Evolutionary conservation across 495 filamentous ascomycete species (phyloP), one percentile per base, ranked within the genome.

Genomic region (Neurospora sp.): DNA sequence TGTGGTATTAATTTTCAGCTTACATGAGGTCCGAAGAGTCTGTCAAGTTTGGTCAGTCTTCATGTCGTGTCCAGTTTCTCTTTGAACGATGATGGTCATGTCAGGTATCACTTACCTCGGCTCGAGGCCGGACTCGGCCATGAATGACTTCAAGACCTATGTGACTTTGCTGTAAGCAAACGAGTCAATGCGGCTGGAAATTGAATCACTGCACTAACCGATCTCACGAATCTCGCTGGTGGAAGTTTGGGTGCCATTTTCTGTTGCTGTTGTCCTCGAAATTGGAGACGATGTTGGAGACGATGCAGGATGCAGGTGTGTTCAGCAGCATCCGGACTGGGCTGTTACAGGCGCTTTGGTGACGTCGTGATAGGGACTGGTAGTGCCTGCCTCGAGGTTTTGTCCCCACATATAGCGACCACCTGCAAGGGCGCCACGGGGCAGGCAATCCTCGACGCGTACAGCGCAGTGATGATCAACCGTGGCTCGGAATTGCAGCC

Each of bases 131-230:
- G 93, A 96, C 74, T 90, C 91, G 76, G 86, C 88, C 82, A 91
- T 88, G 80, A 96, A 95, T n/a, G 91, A 91, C 80, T 91, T 90
- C 85, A 91, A 86, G 35, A 94, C 92, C 92, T 94, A 74, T 12
- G 71, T 68, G 72, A 71, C 46, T 12, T 5, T 5, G 42, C 31
- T 71, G 42, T 68, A 27, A 42, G 70, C 22, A 38, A 22, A 44
- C 38, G 16, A n/a, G 37, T 39, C 27, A 69, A 65, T 69, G 37
- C 27, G 20, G 48, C 31, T 12, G 70, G 12, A 18, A 37, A 40
- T 16, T 8, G 22, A 46, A 1, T 16, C n/a, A 44, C 37, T 10
- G 20, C 38, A 76, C 82, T 71, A 71, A 83, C 83, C 27, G 82
- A 79, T 76, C 76, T 76, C 12, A 85, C 84, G 70, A 85, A 85